phyloP scores from a whole-genome alignment of 2,329 filamentous ascomycete genomes.

The Rhinocladiella mackenziei region DNA sequence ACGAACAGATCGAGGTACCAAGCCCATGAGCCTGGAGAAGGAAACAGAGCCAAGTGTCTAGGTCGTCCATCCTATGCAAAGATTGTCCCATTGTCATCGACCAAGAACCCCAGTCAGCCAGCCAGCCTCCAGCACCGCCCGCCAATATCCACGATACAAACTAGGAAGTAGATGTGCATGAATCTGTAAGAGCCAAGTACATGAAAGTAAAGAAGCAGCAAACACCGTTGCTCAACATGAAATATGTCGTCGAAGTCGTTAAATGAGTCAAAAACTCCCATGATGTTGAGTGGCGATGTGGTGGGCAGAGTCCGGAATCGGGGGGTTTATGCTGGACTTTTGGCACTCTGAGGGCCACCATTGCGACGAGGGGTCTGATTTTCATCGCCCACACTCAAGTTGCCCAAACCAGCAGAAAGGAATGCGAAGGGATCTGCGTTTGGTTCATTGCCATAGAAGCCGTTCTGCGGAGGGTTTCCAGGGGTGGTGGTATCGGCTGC shows the following conservation, averaged over 20 bases:
- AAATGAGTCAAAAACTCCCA: slow-evolving; percentile 20
- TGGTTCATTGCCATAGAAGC: slow-evolving; percentile 59
- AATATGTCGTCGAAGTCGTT: slow-evolving; percentile 26
- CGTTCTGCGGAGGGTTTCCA: slow-evolving; percentile 71
- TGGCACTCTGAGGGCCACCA: slow-evolving; percentile 42
- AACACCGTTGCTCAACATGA: slow-evolving; percentile 27
- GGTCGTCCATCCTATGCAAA: slow-evolving; percentile 27
- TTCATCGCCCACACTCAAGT: slow-evolving; percentile 53
- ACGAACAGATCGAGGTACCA: slow-evolving; percentile 5
- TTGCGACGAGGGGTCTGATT: slow-evolving; percentile 41
- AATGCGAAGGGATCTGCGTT: slow-evolving; percentile 61
- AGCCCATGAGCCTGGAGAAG: slow-evolving; percentile 11
- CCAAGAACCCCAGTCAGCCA: slow-evolving; percentile 14
- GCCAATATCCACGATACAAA: slow-evolving; percentile 28
- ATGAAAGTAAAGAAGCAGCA: slow-evolving; percentile 19
- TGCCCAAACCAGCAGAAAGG: slow-evolving; percentile 57
- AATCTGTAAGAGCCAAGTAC: slow-evolving; percentile 22
- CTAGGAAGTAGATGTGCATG: slow-evolving; percentile 27
- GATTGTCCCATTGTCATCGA: slow-evolving; percentile 21
- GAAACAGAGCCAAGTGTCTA: slow-evolving; percentile 25
- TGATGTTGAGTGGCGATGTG: slow-evolving; percentile 10
- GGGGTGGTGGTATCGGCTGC: slow-evolving; percentile 71
- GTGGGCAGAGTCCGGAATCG: slow-evolving; percentile 5
- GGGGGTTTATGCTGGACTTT: slow-evolving; percentile 37
- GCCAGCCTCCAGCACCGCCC: slow-evolving; percentile 26